Conservation (phyloP, 2,329 filamentous ascomycete species). For the Chalara sp. region DNA sequence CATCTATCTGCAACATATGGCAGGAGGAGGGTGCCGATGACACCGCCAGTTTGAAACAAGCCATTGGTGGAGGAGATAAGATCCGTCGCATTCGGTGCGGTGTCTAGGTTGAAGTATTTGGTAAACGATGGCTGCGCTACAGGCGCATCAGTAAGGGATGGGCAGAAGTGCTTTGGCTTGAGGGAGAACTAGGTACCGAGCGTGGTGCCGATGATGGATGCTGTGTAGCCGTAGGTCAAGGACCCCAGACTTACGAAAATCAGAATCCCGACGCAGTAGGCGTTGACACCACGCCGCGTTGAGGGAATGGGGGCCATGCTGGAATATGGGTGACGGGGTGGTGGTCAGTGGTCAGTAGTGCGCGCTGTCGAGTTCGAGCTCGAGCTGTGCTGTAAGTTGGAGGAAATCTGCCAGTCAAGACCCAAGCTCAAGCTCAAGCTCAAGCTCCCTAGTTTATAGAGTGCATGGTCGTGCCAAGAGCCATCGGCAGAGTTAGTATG, state of each 20-base stretch:
- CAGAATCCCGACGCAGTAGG: background rate
- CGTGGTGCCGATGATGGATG: background rate
- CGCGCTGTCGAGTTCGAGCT: background rate
- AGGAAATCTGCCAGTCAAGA: background rate
- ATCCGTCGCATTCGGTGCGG: background rate
- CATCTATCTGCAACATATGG: background rate
- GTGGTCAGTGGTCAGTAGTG: background rate
- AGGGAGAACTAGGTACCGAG: background rate
- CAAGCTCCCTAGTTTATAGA: background rate
- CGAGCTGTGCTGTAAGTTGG: background rate
- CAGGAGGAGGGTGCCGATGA: background rate
- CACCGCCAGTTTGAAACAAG: background rate
- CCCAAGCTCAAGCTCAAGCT: background rate
- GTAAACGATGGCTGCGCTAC: background rate
- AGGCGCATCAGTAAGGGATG: background rate
- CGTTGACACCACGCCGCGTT: background rate
- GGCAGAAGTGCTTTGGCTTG: background rate
- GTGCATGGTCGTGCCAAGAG: background rate
- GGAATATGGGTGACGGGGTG: background rate
- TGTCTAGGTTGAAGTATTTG: constrained; percentile 3
- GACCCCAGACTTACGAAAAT: background rate
- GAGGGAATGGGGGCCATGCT: background rate
- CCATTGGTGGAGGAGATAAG: background rate
- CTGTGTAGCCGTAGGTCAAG: background rate
- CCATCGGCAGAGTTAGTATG: background rate